Evolutionary conservation across 2,329 filamentous ascomycete genomes (phyloP).

Genomic region (Trichoderma sp.): DNA sequence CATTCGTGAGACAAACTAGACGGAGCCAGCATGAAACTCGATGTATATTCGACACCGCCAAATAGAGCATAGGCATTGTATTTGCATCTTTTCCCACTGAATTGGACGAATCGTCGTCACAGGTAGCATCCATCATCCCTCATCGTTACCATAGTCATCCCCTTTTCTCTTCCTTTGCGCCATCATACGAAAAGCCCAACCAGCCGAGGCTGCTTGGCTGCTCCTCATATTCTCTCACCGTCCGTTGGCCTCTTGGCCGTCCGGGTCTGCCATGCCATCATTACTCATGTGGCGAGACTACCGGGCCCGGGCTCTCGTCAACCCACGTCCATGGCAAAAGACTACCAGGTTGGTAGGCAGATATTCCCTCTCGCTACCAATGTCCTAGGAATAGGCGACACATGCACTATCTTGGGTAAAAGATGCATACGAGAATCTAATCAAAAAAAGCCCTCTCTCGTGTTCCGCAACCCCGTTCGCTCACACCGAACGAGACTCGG

Average conservation of each 20-base stretch:
- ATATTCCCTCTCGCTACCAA: not conserved
- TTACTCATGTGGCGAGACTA: not conserved
- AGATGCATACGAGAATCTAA: not conserved
- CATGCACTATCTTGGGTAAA: not conserved
- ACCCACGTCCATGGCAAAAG: not conserved
- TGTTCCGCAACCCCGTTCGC: not conserved
- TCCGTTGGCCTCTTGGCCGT: not conserved
- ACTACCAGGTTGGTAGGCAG: not conserved
- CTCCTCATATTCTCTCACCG: not conserved
- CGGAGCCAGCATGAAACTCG: not conserved
- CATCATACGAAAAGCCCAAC: not conserved
- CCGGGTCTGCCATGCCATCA: not conserved
- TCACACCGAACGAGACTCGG: not conserved
- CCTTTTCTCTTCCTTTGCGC: not conserved
- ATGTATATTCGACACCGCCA: not conserved
- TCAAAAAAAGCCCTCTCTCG: not conserved
- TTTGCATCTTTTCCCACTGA: not conserved
- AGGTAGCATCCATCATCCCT: not conserved
- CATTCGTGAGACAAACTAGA: not conserved
- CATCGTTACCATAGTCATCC: not conserved
- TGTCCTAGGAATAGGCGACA: not conserved
- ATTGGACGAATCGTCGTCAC: not conserved
- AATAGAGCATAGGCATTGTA: not conserved
- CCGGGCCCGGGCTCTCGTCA: not conserved
- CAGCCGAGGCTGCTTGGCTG: not conserved